Conservation (phyloP, 1,284 basidiomycete species). For the Puccinia hordei region DNA sequence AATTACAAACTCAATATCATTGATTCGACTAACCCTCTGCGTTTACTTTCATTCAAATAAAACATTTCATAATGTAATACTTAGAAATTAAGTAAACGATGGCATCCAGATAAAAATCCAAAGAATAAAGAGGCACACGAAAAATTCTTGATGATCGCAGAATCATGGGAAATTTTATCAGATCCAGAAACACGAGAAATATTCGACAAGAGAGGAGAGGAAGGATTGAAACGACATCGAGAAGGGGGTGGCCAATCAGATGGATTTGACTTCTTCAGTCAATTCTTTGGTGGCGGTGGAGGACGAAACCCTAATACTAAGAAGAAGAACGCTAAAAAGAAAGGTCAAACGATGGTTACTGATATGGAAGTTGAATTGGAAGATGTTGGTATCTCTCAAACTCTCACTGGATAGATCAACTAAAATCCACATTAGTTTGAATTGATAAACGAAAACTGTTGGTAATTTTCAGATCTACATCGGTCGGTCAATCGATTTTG, state of each 20-base stretch:
- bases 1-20: too few species aligned
- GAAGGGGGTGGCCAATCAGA: conserved; percentile 67
- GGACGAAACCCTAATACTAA: conserved; percentile 57
- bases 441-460: conserved; percentile 27
- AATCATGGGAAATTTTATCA: conserved; percentile 90
- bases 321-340: conserved; percentile 71
- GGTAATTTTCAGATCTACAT: conserved; percentile 25
- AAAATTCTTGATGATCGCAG: conserved; percentile 73
- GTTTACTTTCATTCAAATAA: neutral
- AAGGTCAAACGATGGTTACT: conserved; percentile 77
- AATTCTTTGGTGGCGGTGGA: conserved; percentile 80
- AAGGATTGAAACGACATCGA: conserved; percentile 83
- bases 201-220: conserved; percentile 89
- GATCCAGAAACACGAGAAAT: conserved; percentile 84
- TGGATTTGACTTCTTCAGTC: conserved; percentile 89
- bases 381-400: conserved; percentile 65
- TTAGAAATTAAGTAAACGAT: conserved; percentile 51
- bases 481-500: conserved; percentile 67
- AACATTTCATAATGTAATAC: conserved; percentile 65
- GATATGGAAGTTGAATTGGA: conserved; percentile 83
- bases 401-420: conserved; percentile 44
- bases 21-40: conserved; percentile 19
- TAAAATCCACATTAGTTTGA: conserved; percentile 40
- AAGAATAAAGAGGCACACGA: conserved; percentile 73
- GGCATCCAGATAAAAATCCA: conserved; percentile 81